Conservation (phyloP, 1,139 yeast genomes). For the Tardiomyces digboiensis region DNA sequence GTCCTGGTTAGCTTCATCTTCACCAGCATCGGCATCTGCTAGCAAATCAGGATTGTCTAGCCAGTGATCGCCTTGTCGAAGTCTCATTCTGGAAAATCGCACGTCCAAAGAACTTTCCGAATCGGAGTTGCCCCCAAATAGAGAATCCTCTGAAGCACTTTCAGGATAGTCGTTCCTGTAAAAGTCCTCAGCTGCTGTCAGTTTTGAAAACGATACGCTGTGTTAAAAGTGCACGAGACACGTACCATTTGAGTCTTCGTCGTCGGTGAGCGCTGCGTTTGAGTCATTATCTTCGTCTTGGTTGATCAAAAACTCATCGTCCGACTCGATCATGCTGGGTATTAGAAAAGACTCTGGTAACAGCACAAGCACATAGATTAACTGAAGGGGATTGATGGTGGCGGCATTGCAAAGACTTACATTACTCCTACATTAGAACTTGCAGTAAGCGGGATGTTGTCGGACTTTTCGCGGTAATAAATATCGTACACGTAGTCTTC, state of each 20-base stretch:
- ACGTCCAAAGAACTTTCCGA: background rate
- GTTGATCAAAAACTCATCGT: constrained; percentile 39
- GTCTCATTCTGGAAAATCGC: background rate
- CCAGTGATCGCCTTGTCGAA: background rate
- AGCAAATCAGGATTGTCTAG: background rate
- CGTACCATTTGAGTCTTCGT: constrained; percentile 62
- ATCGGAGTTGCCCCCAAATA: background rate
- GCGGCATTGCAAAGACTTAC: too few relatives aligned
- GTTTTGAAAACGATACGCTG: constrained; percentile 5
- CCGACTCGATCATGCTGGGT: constrained; percentile 38
- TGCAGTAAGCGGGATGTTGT: constrained; percentile 4
- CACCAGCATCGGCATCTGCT: background rate
- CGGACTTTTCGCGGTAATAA: constrained; percentile 50
- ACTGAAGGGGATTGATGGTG: too few relatives aligned
- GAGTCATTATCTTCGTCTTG: constrained; percentile 35
- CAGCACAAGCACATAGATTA: too few relatives aligned
- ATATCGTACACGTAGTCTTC: constrained; percentile 87
- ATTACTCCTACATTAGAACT: constrained; percentile 5
- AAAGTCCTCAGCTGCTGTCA: constrained; percentile 53
- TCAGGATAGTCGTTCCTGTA: constrained; percentile 94
- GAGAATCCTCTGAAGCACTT: constrained; percentile 40
- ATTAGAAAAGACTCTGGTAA: background rate
- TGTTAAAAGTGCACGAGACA: constrained; percentile 9
- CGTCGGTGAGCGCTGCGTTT: constrained; percentile 42
- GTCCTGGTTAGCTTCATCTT: background rate